Base-by-base conservation (phyloP, 129 eudicot species). In the Apium graveolens region DNA sequence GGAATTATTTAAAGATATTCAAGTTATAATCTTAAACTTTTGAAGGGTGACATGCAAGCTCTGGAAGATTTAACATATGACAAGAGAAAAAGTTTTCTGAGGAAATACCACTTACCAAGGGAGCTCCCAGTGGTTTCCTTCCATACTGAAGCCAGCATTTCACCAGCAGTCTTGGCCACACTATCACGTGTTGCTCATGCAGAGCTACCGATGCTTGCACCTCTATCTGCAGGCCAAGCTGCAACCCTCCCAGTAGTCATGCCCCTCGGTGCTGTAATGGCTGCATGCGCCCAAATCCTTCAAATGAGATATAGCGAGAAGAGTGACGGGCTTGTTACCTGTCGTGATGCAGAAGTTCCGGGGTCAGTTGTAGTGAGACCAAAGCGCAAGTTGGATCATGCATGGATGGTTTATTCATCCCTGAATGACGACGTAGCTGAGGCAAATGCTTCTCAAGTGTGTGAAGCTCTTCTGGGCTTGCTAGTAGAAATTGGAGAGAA, bases 321-420 rank as follows among this genome's bases (percentile, higher is more conserved):
- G 84, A 96, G 99, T 29, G 99, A 96, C 3, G 99, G 99, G 76
- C 96, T 96, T 11, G 99, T 96, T 31, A 92, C 97, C 5, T 81
- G 99, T 65, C 84, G 97, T 13, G 99, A 96, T 78, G 99, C 99
- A 13, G 99, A 96, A 81, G 99, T 96, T 48, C 99, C 99, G 0
- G 99, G 99, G 49, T 96, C 99, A 1, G 88, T 92, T 38, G 97
- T 96, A 76, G 99, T 95, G 9, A 84, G 92, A n/a, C 99, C 97
- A 0, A 82, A 79, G 55, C 90, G 97, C 14, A 96, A 92, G 51
- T 37, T 96, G 75, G 99, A 96, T 73, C 99, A 96, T 57, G 97
- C 95, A 5, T 96, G 99, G 99, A 96, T 96, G 97, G 99, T 92
- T 17, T 96, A 92, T 73, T 95, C 98, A 20, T 82, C 96, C 0